A percentile compares a stretch with the other conserved stretches of the same genome.
phyloP scores from a whole-genome alignment of 306 rosid species.

The Mucuna pruriens region DNA sequence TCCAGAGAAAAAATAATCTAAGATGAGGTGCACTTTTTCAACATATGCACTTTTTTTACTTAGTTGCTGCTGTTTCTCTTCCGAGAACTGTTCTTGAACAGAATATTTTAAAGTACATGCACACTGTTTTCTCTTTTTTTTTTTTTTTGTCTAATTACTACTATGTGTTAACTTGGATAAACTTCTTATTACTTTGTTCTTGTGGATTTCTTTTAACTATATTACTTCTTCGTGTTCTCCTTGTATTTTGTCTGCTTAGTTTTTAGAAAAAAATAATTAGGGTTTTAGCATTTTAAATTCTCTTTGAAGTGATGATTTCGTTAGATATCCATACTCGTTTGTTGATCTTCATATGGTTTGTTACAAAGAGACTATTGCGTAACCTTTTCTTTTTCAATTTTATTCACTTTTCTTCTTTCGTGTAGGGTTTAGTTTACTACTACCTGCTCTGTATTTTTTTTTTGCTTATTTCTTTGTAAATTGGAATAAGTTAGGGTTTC shows the following conservation, averaged over 20 bases:
- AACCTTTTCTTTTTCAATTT: no score
- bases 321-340: neutral
- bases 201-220: neutral
- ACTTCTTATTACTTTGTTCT: neutral
- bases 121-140: neutral
- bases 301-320: neutral
- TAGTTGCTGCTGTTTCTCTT: neutral
- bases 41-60: neutral
- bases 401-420: neutral
- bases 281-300: slow-evolving; percentile 17
- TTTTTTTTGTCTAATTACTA: neutral
- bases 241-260: neutral
- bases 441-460: neutral
- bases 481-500: neutral
- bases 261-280: neutral
- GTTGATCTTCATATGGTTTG: neutral
- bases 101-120: neutral
- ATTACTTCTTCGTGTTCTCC: neutral
- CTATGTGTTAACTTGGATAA: neutral
- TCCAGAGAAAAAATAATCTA: neutral
- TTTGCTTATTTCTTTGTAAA: neutral
- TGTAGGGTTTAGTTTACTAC: neutral
- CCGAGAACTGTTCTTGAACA: neutral
- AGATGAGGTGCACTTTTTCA: slow-evolving; percentile 31
- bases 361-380: neutral